Percentiles rank a stretch among this genome's conserved stretches.
phyloP scores from a whole-genome alignment of 2,329 filamentous ascomycete species.

The Fusarium kyushuense region DNA sequence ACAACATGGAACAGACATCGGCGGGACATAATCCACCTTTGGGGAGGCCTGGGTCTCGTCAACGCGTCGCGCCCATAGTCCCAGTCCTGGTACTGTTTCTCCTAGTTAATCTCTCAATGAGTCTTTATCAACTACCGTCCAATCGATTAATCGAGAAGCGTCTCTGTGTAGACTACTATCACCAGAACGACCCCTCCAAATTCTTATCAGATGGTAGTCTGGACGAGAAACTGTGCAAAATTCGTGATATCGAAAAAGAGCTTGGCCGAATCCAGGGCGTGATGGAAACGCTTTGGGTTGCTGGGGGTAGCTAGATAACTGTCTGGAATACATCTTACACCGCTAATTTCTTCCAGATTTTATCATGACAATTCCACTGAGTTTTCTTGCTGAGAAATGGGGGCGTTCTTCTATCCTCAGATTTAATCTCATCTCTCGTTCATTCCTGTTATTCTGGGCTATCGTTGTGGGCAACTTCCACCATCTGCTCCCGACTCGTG shows the following conservation, averaged over 20 bases:
- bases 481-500: constrained; percentile 30
- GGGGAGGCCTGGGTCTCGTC: neutral
- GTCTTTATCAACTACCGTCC: constrained; percentile 62
- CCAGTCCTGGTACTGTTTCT: constrained; percentile 57
- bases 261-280: constrained; percentile 65
- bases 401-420: constrained; percentile 56
- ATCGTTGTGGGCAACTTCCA: constrained; percentile 41
- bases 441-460: constrained; percentile 45
- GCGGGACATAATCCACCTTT: accelerated
- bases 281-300: constrained; percentile 64
- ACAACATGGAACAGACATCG: neutral
- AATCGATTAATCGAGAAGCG: constrained; percentile 61
- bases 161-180: constrained; percentile 65
- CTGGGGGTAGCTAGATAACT: constrained; percentile 53
- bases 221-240: constrained; percentile 66
- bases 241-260: constrained; percentile 62
- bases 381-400: constrained; percentile 59
- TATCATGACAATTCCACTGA: constrained; percentile 62
- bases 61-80: constrained; percentile 13
- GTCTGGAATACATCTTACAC: accelerated
- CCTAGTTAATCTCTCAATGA: constrained; percentile 61
- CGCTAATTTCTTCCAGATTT: constrained; percentile 54
- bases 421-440: constrained; percentile 58
- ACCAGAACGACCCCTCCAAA: constrained; percentile 51
- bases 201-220: constrained; percentile 54